phyloP scores from a whole-genome alignment of 1,284 basidiomycete species.

The Tetrapyrgos nigripes region DNA sequence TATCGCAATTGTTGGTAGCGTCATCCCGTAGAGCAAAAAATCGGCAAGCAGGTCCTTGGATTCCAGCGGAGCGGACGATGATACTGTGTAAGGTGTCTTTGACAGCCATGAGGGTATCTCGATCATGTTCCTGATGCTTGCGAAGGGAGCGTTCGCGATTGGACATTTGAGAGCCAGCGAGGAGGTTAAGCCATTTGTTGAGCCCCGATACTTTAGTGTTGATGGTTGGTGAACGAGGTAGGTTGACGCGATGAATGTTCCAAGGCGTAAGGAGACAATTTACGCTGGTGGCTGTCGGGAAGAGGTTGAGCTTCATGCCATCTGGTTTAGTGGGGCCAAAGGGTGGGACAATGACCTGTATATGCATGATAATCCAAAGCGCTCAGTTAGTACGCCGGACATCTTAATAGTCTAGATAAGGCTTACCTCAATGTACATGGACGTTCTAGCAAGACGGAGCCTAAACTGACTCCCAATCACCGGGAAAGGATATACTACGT shows the following conservation, averaged over 20 bases:
- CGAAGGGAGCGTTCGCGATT: constrained; percentile 30
- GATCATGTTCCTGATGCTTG: constrained; percentile 21
- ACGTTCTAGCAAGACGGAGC: constrained; percentile 36
- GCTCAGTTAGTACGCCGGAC: background rate
- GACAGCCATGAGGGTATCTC: constrained; percentile 29
- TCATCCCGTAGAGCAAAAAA: constrained; percentile 26
- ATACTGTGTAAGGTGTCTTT: constrained; percentile 34
- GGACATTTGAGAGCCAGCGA: constrained; percentile 35
- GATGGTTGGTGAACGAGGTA: constrained; percentile 28
- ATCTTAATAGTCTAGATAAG: background rate
- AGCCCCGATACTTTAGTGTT: constrained; percentile 15
- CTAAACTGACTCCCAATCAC: constrained; percentile 32
- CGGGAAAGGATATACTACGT: constrained; percentile 41
- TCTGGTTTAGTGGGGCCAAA: constrained; percentile 33
- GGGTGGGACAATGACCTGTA: constrained; percentile 33
- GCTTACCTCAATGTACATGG: constrained; percentile 37
- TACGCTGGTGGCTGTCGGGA: constrained; percentile 21
- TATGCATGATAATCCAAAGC: background rate
- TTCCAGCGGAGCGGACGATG: constrained; percentile 26
- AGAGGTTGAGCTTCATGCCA: constrained; percentile 33
- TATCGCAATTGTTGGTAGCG: constrained; percentile 27
- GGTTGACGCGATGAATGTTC: constrained; percentile 36
- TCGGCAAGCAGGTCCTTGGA: constrained; percentile 18
- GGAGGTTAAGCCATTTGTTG: constrained; percentile 30
- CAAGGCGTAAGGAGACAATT: constrained; percentile 23